phyloP scores from a whole-genome alignment of 164 flowering plant species.

The Magnolia officinalis region DNA sequence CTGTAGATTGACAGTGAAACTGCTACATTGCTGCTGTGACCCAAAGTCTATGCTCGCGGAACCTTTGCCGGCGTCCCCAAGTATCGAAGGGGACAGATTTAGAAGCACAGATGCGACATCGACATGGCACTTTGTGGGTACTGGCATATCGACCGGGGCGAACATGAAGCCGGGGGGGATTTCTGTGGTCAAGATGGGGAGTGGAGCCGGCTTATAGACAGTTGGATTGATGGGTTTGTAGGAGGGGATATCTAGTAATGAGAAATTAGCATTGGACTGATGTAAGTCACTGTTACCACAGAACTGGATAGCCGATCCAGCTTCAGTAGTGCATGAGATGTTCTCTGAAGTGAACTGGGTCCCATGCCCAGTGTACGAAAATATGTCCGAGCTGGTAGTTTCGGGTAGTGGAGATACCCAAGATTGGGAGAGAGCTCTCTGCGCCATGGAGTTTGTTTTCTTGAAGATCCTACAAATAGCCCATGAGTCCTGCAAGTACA shows the following conservation, averaged over 20 bases:
- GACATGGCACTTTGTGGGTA: constrained; percentile 26
- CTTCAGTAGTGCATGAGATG: constrained; percentile 49
- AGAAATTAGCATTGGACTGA: constrained; percentile 15
- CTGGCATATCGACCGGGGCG: constrained; percentile 39
- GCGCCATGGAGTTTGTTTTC: constrained; percentile 73
- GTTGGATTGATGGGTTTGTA: constrained; percentile 31
- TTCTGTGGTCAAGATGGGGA: constrained; percentile 33
- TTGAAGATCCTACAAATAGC: constrained; percentile 97
- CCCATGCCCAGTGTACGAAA: constrained; percentile 23
- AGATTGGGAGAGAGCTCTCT: constrained; percentile 74
- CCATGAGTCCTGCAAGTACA: constrained; percentile 80
- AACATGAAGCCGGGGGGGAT: constrained; percentile 33
- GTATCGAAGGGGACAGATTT: constrained; percentile 29
- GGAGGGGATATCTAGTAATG: constrained; percentile 32
- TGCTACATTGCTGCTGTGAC: constrained; percentile 33
- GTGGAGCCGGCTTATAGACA: constrained; percentile 25
- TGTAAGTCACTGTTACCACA: constrained; percentile 31
- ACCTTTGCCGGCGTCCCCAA: constrained; percentile 26
- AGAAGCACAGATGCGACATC: constrained; percentile 44
- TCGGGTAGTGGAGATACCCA: constrained; percentile 54
- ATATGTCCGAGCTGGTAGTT: constrained; percentile 25
- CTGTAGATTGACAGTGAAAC: constrained; percentile 28
- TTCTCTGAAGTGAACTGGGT: constrained; percentile 49
- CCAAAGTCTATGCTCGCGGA: constrained; percentile 37
- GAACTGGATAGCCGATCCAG: constrained; percentile 36